phyloP scores from a whole-genome alignment of 306 rosid genomes.

The Quercus mongolica region DNA sequence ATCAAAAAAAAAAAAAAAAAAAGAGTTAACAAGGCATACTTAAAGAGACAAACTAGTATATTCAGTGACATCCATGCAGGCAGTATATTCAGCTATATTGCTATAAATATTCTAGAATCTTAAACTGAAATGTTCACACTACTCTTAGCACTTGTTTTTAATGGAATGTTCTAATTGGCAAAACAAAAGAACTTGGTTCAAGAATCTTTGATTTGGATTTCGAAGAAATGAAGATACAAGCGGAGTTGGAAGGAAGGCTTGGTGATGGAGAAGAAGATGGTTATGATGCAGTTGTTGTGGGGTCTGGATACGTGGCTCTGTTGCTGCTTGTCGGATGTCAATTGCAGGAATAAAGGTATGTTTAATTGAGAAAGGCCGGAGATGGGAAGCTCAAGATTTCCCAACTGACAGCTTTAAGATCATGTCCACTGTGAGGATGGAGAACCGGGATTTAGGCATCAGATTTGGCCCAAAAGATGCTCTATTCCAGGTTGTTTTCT shows the following conservation, averaged over 20 bases:
- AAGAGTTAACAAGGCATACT: not conserved
- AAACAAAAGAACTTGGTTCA: not conserved
- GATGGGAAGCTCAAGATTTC: constrained; percentile 36
- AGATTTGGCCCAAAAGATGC: constrained; percentile 40
- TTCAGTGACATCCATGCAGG: not conserved
- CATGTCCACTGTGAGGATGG: constrained; percentile 23
- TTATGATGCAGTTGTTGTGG: constrained; percentile 35
- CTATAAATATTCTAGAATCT: not conserved
- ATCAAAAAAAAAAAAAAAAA: not conserved
- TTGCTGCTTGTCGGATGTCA: constrained; percentile 36
- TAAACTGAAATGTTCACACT: not conserved
- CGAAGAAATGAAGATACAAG: constrained; percentile 8
- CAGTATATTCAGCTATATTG: not conserved
- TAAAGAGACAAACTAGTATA: not conserved
- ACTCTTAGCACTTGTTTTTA: not conserved
- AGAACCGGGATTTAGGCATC: constrained; percentile 22
- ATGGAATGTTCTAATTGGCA: not conserved
- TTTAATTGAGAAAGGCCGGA: constrained; percentile 28
- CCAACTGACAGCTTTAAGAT: constrained; percentile 26
- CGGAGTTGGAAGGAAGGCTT: not conserved
- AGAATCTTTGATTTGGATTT: not conserved
- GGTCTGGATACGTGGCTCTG: constrained; percentile 37
- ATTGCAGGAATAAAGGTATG: constrained; percentile 30
- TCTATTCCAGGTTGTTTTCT: constrained; percentile 28
- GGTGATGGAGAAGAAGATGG: constrained; percentile 20